Conservation (phyloP, 148 eudicot genomes). For the Limonium bicolor region DNA sequence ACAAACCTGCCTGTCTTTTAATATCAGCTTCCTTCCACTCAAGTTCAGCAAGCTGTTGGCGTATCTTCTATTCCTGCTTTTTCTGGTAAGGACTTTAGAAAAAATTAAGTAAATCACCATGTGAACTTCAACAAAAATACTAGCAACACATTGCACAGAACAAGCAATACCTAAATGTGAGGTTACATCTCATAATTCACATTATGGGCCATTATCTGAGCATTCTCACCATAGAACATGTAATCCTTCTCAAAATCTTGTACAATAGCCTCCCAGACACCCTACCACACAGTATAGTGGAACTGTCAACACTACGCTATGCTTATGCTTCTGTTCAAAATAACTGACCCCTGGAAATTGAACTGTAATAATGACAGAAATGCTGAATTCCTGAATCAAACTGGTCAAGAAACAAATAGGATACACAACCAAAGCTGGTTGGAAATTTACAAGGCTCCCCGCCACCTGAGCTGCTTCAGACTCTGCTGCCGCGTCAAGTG, state of each 20-base stretch:
- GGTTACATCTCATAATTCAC: slow-evolving; percentile 92
- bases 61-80: slow-evolving; percentile 86
- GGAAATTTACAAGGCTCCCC: no score
- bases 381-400: no score
- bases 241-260: slow-evolving; percentile 86
- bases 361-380: no score
- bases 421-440: no score
- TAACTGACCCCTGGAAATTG: no score
- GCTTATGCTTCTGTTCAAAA: no score
- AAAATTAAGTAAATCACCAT: slow-evolving; percentile 10
- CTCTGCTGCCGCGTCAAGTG: no score
- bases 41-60: slow-evolving; percentile 80
- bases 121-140: background rate
- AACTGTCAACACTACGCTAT: no score
- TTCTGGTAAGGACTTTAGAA: slow-evolving; percentile 74
- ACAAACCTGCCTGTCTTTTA: slow-evolving; percentile 82
- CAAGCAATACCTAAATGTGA: background rate
- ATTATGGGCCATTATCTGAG: slow-evolving; percentile 85
- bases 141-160: background rate
- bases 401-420: no score
- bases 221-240: slow-evolving; percentile 86
- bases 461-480: no score
- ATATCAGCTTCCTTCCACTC: slow-evolving; percentile 92
- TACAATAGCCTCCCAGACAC: slow-evolving; percentile 85
- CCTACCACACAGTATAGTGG: no score